These are phyloP conservation scores for Vitis riparia DNA, from an alignment of 164 flowering plant genomes.

Conservation along the genomic window DNA sequence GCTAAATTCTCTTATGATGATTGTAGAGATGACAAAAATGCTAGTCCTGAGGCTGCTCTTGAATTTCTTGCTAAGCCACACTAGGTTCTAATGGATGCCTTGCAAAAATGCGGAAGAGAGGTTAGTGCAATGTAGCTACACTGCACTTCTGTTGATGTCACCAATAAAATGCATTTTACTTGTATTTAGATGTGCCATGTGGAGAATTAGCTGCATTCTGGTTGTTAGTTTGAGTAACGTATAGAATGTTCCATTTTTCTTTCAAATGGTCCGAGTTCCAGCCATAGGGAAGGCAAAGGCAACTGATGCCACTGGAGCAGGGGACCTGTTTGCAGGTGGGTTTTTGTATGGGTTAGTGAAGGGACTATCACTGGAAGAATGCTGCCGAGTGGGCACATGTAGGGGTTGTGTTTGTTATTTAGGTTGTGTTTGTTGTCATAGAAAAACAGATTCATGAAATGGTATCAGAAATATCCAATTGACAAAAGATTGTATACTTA, in stretches of 20 bases:
- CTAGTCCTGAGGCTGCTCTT: slow-evolving; percentile 31
- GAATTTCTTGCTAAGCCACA: too few relatives aligned
- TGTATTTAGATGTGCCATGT: too few relatives aligned
- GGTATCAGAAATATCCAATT: too few relatives aligned
- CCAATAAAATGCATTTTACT: too few relatives aligned
- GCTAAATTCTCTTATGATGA: neutral
- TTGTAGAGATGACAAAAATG: slow-evolving; percentile 55
- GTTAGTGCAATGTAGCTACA: slow-evolving; percentile 39
- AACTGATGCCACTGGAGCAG: slow-evolving; percentile 96
- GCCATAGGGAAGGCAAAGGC: slow-evolving; percentile 74
- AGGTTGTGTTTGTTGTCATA: too few relatives aligned
- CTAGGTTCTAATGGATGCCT: too few relatives aligned
- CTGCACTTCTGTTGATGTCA: slow-evolving; percentile 30
- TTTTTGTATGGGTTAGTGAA: slow-evolving; percentile 84
- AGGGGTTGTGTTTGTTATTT: slow-evolving; percentile 82
- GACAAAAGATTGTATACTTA: too few relatives aligned
- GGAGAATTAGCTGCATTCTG: too few relatives aligned
- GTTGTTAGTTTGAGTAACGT: too few relatives aligned
- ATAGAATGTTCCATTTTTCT: too few relatives aligned
- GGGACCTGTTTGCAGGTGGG: slow-evolving; percentile 93
- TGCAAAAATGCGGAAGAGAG: too few relatives aligned
- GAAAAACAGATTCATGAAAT: too few relatives aligned
- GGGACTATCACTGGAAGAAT: slow-evolving; percentile 77
- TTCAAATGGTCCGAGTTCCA: slow-evolving; percentile 28
- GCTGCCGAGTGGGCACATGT: slow-evolving; percentile 88